These are phyloP conservation scores for Dothistroma pini DNA, from an alignment of 2,329 filamentous ascomycete species.

Conservation along the genomic window DNA sequence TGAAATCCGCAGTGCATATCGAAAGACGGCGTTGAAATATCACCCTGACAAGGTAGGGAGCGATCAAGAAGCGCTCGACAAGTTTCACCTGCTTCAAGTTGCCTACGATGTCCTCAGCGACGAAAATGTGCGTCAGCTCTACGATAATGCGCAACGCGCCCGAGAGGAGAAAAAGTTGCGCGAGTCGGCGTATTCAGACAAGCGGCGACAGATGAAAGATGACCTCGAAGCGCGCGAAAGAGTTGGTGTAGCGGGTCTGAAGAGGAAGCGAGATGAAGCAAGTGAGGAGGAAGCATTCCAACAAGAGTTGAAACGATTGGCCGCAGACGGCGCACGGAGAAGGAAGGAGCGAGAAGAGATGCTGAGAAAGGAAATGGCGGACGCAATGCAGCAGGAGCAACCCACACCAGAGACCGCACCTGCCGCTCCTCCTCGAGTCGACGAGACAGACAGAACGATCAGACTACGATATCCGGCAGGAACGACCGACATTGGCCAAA, in stretches of 20 bases:
- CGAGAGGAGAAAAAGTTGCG: slow-evolving; percentile 66
- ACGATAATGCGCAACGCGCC: slow-evolving; percentile 73
- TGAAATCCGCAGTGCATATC: slow-evolving; percentile 81
- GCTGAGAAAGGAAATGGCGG: slow-evolving; percentile 51
- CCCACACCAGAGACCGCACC: slow-evolving; percentile 3
- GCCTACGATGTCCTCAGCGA: slow-evolving; percentile 82
- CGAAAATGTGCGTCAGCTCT: slow-evolving; percentile 65
- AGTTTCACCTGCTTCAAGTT: slow-evolving; percentile 80
- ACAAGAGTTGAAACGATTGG: slow-evolving; percentile 46
- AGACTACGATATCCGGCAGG: slow-evolving; percentile 48
- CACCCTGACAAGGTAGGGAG: slow-evolving; percentile 88
- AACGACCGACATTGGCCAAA: slow-evolving; percentile 42
- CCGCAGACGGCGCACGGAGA: slow-evolving; percentile 51
- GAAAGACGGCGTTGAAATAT: slow-evolving; percentile 80
- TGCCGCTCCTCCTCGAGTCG: slow-evolving; percentile 29
- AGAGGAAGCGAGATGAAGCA: slow-evolving; percentile 44
- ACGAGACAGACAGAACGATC: slow-evolving; percentile 56
- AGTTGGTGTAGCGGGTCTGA: slow-evolving; percentile 33
- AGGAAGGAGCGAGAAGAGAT: slow-evolving; percentile 54
- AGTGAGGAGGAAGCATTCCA: slow-evolving; percentile 57
- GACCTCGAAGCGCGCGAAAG: slow-evolving; percentile 78
- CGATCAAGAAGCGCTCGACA: slow-evolving; percentile 61
- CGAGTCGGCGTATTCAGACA: slow-evolving; percentile 65
- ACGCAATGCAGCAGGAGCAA: slow-evolving; percentile 44
- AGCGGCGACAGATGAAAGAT: slow-evolving; percentile 73